Percentiles rank a stretch among this genome's conserved stretches.
Evolutionary conservation across 345 rosid genomes (phyloP).

Genomic region (Schrenkiella parvula): DNA sequence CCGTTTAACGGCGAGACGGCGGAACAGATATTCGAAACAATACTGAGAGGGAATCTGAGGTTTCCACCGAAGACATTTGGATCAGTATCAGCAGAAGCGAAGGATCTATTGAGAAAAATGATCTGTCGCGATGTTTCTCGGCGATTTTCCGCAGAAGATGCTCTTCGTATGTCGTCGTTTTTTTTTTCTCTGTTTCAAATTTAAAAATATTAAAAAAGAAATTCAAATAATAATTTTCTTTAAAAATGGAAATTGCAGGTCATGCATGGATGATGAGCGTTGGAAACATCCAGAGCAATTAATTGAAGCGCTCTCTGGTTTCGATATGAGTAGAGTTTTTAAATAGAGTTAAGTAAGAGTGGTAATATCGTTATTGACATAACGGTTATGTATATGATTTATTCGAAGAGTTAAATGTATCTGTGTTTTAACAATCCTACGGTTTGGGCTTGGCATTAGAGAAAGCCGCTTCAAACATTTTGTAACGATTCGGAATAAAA

Average conservation of each 20-base stretch:
- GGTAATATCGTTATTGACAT: background rate
- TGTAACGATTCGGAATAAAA: slow-evolving; percentile 5
- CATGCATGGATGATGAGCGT: slow-evolving; percentile 32
- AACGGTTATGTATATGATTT: background rate
- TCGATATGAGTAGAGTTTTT: background rate
- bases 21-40: slow-evolving; percentile 58
- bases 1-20: slow-evolving; percentile 79
- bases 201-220: background rate
- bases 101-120: slow-evolving; percentile 78
- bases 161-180: slow-evolving; percentile 58
- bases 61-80: slow-evolving; percentile 52
- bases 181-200: background rate
- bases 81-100: slow-evolving; percentile 44
- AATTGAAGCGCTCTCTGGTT: background rate
- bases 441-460: background rate
- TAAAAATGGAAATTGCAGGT: slow-evolving; percentile 1
- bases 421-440: background rate
- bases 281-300: slow-evolving; percentile 14
- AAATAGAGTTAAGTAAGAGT: background rate
- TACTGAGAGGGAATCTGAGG: slow-evolving; percentile 65
- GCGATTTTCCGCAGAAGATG: slow-evolving; percentile 73
- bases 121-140: slow-evolving; percentile 68
- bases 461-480: background rate
- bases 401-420: slow-evolving; percentile 4
- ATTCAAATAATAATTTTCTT: background rate